Evolutionary conservation across 2,329 filamentous ascomycete species (phyloP), one percentile per base, ranked within the genome.

Genomic region (Sporothrix inflata): DNA sequence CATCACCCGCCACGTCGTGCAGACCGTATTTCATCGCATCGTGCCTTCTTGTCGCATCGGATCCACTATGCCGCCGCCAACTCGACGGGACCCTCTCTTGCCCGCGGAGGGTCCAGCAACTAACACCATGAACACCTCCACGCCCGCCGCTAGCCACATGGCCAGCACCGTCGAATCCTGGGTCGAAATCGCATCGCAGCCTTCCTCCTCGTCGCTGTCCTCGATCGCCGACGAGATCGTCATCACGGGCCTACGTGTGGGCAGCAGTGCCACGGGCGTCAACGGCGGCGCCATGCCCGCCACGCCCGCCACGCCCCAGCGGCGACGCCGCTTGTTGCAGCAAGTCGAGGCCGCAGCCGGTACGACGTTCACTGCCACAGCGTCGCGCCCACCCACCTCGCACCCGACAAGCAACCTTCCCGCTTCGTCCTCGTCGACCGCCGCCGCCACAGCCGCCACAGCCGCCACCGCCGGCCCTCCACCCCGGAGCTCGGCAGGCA

Each of bases 131-230:
- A 40, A 30, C 8, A 16, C 68, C 40, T 9, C 47, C n/a, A 47
- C 68, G 11, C 24, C 67, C 9, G 30, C 67, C 19, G 24, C 70
- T 21, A 72, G 70, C 38, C 71, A 71, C n/a, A 70, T 71, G 71
- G 51, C 57, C 74, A 75, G 40, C 67, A 74, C 65, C 72, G 76
- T 84, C 94, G 96, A 98, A 84, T 98, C 96, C 9, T 99, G 96
- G 96, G 90, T 98, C 77, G 95, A 99, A 81, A 90, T 99, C 74
- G 89, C 92, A 63, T 98, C 95, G 4, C 93, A 96, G 77, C 94
- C 95, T 8, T 98, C 95, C 0, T 97, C 95, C 1, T 97, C 95
- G 2, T 98, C 94, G 16, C 85, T 97, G 14, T 97, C 94, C 24
- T 97, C 90, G 70, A 90, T 91, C 79, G 88, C 88, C 74, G 94